Base-by-base conservation (phyloP, 1,284 basidiomycete genomes). In the Microbotryomycetes sp. region DNA sequence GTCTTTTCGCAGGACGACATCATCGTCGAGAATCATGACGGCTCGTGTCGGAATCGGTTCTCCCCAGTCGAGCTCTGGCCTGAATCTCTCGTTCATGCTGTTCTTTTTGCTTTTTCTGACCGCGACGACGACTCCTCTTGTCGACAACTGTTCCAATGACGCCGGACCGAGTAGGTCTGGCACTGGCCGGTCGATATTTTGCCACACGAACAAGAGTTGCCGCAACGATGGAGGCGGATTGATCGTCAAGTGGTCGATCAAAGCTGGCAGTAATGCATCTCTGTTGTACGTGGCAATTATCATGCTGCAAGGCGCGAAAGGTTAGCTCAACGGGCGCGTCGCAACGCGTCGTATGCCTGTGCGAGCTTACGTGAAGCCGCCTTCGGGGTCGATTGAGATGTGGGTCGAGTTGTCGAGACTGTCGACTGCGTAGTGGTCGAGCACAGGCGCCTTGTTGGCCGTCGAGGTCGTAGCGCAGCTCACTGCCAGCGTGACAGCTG, bases 1-100 rank as follows among this genome's bases (percentile, higher is more conserved):
- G 3, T 57, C 57, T 27, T 45, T 45, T 9, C 52, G 57, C 29
- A 70, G 30, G n/a, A 65, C 60, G 28, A 70, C 46, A 26, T 70
- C 68, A 54, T 70, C 68, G 56, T 70, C 68, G 35, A 70, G 51
- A 30, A 70, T 68, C 58, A 70, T 65, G 35, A 70, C 61, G 2
- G 59, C 60, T 13, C 57, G 23, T 3, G 68, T 70, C 29, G 46
- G 21, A 29, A 70, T 52, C 26, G 55, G 46, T 13, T 62, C 16
- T n/a, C 46, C 52, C 67, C 65, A 66, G 26, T 62, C 58, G 16
- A 59, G 21, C 13, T 57, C 2, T 15, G 65, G 61, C 1, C 68
- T 35, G 57, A 68, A 70, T 1, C 67, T 59, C 59, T 70, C 68
- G 59, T 70, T 70, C 66, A 68, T 68, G 51, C 58, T 61, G 62